Conservation (phyloP, 805 yeast species). For the Candida ulmi region DNA sequence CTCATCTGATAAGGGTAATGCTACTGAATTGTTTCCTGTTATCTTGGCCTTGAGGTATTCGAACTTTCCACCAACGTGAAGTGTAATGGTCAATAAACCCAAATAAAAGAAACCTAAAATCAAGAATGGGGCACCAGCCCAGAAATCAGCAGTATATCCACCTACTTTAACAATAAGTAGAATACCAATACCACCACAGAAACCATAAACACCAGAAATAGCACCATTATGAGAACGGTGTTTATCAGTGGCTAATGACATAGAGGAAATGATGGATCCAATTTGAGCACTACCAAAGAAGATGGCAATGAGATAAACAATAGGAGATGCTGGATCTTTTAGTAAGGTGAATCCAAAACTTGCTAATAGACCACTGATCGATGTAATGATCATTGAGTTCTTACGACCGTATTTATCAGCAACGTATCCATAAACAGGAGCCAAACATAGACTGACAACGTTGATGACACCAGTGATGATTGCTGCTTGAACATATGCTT, state of each 20-base stretch:
- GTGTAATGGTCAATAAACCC: constrained; percentile 16
- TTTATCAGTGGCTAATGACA: constrained; percentile 51
- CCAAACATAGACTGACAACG: constrained; percentile 46
- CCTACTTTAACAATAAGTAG: constrained; percentile 55
- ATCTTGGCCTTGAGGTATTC: constrained; percentile 7
- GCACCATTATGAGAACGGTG: constrained; percentile 50
- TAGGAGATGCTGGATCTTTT: constrained; percentile 29
- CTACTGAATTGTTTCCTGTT: constrained; percentile 1
- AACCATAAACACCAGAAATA: constrained; percentile 62
- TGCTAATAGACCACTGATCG: constrained; percentile 39
- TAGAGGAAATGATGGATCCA: constrained; percentile 55
- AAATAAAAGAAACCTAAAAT: constrained; percentile 40
- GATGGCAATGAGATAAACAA: constrained; percentile 31
- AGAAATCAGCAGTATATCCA: constrained; percentile 51
- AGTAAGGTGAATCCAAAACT: constrained; percentile 31
- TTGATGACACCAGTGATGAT: constrained; percentile 66
- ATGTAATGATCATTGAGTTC: constrained; percentile 31
- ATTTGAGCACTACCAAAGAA: constrained; percentile 58
- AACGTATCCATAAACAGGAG: constrained; percentile 61
- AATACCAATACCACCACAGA: constrained; percentile 65
- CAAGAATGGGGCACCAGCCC: constrained; percentile 56
- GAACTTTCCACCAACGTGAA: constrained; percentile 17
- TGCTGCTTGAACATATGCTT: constrained; percentile 61
- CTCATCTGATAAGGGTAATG: constrained; percentile 7
- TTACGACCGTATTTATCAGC: constrained; percentile 41